phyloP scores from a whole-genome alignment of 495 filamentous ascomycete species.

The Neurospora sp. region DNA sequence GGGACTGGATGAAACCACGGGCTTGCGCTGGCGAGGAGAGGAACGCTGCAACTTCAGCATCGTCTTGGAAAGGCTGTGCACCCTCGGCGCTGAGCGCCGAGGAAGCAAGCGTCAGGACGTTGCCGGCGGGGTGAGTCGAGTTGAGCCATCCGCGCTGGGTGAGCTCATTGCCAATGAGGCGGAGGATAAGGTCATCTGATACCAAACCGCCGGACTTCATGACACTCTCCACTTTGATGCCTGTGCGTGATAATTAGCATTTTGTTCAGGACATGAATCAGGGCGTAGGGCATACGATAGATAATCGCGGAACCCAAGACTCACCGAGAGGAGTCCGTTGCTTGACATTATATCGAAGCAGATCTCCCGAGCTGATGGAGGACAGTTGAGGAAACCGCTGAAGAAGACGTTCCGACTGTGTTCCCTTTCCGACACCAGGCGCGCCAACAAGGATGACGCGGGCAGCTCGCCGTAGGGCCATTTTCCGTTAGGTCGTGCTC shows the following conservation, averaged over 20 bases:
- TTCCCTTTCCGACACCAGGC: conserved; percentile 89
- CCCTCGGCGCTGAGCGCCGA: conserved; percentile 17
- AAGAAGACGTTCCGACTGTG: conserved; percentile 81
- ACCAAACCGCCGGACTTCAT: conserved; percentile 81
- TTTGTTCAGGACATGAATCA: conserved; percentile 1
- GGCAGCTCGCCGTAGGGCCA: conserved; percentile 69
- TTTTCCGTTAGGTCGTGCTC: conserved; percentile 9
- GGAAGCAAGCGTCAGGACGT: conserved; percentile 33
- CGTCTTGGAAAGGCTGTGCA: conserved; percentile 15
- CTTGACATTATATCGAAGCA: conserved; percentile 87
- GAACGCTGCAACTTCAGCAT: conserved; percentile 27
- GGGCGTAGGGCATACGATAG: not conserved
- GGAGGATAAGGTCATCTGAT: conserved; percentile 81
- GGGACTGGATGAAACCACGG: conserved; percentile 20
- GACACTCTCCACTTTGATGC: conserved; percentile 76
- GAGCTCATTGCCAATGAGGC: conserved; percentile 82
- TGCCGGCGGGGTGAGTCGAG: conserved; percentile 20
- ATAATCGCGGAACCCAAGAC: conserved; percentile 8
- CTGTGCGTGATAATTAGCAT: conserved; percentile 28
- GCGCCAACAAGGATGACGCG: conserved; percentile 92
- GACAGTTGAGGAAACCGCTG: conserved; percentile 79
- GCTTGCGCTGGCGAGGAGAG: conserved; percentile 29
- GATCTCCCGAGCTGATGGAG: conserved; percentile 86
- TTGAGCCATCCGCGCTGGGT: conserved; percentile 71
- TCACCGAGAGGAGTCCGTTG: conserved; percentile 75